These are phyloP conservation scores for Alternaria infectoria DNA, from an alignment of 2,329 filamentous ascomycete species.

Conservation along the genomic window DNA sequence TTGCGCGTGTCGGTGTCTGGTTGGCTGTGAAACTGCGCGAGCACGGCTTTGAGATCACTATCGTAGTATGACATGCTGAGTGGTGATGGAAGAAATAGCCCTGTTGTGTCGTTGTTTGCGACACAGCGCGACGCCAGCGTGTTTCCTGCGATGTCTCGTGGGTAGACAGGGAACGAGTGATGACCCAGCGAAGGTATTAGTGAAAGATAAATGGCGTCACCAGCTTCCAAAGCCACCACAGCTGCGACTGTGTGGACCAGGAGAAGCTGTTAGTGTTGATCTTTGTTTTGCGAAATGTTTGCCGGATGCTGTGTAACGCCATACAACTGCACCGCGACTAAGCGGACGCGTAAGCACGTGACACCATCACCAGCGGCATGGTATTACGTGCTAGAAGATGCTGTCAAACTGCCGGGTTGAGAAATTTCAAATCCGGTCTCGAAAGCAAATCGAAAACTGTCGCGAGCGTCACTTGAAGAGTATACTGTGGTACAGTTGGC, in stretches of 20 bases:
- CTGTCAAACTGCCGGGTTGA: background rate
- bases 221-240: fast-evolving
- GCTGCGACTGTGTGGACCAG: background rate
- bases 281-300: background rate
- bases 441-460: background rate
- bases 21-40: background rate
- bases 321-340: background rate
- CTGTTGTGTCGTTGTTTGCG: background rate
- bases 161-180: background rate
- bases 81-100: background rate
- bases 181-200: background rate
- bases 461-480: fast-evolving
- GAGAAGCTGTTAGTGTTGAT: background rate
- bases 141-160: background rate
- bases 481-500: background rate
- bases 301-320: background rate
- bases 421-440: no score
- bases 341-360: background rate
- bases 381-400: background rate
- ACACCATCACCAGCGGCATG: background rate
- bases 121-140: background rate
- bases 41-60: background rate
- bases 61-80: background rate
- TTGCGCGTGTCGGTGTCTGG: background rate
- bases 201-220: background rate